These are phyloP conservation scores for Cucumis melo DNA, from an alignment of 306 rosid species.

Conservation along the genomic window DNA sequence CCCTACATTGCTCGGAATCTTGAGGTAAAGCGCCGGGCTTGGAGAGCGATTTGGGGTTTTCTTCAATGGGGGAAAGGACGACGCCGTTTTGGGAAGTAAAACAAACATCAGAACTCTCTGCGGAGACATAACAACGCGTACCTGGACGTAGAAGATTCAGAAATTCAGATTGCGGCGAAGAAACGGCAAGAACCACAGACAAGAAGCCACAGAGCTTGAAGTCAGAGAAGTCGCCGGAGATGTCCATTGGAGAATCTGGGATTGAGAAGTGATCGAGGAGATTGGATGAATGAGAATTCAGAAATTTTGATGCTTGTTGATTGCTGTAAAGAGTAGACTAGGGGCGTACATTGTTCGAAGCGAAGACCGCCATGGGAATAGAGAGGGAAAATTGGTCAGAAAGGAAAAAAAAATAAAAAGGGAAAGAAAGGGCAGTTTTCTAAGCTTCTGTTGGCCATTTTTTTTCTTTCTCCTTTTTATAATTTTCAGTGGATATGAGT, in stretches of 20 bases:
- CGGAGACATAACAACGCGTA: constrained; percentile 26
- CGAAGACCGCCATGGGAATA: not conserved
- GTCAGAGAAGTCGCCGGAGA: constrained; percentile 18
- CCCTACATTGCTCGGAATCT: constrained; percentile 18
- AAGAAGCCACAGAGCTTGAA: constrained; percentile 80
- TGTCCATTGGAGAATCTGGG: constrained; percentile 21
- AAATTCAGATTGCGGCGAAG: constrained; percentile 6
- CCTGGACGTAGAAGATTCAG: constrained; percentile 6
- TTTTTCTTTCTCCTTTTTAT: not conserved
- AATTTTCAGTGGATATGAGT: not conserved
- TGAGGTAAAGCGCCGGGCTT: not conserved
- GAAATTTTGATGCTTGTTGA: not conserved
- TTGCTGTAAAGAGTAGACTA: not conserved
- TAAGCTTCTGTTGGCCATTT: not conserved
- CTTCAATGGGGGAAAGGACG: constrained; percentile 18
- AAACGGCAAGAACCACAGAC: constrained; percentile 38
- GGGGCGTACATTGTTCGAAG: not conserved
- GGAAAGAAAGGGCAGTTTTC: not conserved
- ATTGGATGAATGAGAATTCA: not conserved
- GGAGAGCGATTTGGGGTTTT: not conserved
- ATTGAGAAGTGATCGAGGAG: not conserved
- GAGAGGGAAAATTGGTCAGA: not conserved
- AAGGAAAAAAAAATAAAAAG: not conserved
- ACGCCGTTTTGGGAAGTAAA: constrained; percentile 36
- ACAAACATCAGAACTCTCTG: constrained; percentile 12